phyloP scores from a whole-genome alignment of 1,139 yeast species.

The Wickerhamomyces sp. region DNA sequence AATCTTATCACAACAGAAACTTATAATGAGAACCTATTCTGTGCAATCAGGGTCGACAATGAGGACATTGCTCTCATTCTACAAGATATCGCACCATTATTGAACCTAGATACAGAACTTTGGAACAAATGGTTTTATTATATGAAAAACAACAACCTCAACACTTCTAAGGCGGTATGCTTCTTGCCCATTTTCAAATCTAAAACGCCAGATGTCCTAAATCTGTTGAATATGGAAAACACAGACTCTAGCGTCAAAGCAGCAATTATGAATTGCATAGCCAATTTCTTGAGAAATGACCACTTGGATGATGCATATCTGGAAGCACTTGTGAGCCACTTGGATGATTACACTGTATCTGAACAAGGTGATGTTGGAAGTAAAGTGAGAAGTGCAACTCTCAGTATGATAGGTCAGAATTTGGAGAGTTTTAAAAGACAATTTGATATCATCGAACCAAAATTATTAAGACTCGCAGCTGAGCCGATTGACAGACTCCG shows the following conservation, averaged over 20 bases:
- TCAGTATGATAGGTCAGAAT: constrained; percentile 35
- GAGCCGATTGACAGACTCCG: constrained; percentile 44
- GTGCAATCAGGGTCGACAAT: constrained; percentile 16
- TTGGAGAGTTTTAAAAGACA: constrained; percentile 15
- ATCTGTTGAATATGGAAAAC: constrained; percentile 10
- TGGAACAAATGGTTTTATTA: constrained; percentile 20
- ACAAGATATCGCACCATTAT: constrained; percentile 10
- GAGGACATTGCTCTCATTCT: constrained; percentile 6
- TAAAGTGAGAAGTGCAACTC: constrained; percentile 51
- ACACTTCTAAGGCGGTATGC: constrained; percentile 16
- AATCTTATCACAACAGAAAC: not conserved
- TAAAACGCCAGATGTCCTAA: constrained; percentile 9
- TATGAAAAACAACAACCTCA: constrained; percentile 17
- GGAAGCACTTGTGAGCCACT: constrained; percentile 22
- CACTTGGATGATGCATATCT: constrained; percentile 2
- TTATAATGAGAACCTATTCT: constrained; percentile 14
- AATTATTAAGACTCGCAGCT: constrained; percentile 50
- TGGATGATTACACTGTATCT: constrained; percentile 64
- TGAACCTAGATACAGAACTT: constrained; percentile 4
- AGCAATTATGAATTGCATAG: constrained; percentile 13
- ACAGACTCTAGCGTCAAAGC: constrained; percentile 16
- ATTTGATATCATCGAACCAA: constrained; percentile 23
- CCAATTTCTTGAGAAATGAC: constrained; percentile 5
- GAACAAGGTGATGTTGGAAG: constrained; percentile 81
- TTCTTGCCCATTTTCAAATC: constrained; percentile 8